Conservation (phyloP, 2,329 filamentous ascomycete species). For the Xylaria sp. region DNA sequence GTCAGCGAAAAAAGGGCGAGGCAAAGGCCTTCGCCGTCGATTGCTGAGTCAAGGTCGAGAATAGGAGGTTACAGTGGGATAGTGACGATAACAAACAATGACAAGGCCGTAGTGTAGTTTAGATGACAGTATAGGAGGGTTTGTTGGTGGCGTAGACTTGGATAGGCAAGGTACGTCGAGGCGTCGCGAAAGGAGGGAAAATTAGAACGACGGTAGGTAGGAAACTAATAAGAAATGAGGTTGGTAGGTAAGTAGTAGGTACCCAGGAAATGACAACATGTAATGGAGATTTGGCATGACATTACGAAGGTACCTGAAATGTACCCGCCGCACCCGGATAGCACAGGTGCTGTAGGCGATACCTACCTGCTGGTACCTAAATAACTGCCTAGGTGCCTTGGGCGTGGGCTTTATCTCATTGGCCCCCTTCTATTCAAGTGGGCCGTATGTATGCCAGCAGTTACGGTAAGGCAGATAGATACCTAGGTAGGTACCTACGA, state of each 20-base stretch:
- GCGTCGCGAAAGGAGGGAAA: conserved; percentile 22
- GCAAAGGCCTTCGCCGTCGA: conserved; percentile 3
- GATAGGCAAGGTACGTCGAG: conserved; percentile 5
- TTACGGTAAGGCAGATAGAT: background rate
- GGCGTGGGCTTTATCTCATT: background rate
- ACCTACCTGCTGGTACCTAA: background rate
- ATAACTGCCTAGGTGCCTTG: background rate
- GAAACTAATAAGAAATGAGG: conserved; percentile 6
- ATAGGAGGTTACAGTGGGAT: background rate
- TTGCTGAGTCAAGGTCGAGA: conserved; percentile 8
- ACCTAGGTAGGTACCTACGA: background rate
- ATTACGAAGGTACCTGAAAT: background rate
- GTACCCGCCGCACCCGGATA: no score
- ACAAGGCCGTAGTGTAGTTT: background rate
- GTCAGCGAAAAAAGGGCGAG: background rate
- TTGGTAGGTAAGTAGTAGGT: background rate
- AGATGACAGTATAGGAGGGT: background rate
- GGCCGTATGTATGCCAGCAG: background rate
- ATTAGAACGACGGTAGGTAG: background rate
- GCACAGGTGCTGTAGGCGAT: background rate
- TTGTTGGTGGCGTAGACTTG: conserved; percentile 8
- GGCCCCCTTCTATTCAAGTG: background rate
- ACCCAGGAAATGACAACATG: conserved; percentile 23
- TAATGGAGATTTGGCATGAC: background rate
- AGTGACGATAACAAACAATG: background rate